phyloP scores from a whole-genome alignment of 1,139 yeast genomes.

The Diutina sp. region DNA sequence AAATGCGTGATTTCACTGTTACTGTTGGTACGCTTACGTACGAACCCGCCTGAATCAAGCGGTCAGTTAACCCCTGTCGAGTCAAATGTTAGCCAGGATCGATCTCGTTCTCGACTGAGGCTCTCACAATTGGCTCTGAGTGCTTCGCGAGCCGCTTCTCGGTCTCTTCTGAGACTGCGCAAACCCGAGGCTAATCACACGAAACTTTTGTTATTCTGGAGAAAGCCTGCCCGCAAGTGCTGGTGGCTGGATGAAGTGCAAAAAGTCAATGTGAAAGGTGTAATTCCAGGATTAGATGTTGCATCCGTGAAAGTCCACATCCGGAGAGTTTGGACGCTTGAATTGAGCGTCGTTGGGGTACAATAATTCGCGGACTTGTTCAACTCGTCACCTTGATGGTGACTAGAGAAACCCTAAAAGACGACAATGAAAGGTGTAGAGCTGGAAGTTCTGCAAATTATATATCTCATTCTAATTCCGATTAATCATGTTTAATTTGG shows the following conservation, averaged over 20 bases:
- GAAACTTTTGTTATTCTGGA: slow-evolving; percentile 84
- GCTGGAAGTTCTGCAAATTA: not conserved
- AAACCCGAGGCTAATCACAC: slow-evolving; percentile 33
- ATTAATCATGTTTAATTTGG: too few relatives aligned
- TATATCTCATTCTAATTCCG: not conserved
- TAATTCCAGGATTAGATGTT: slow-evolving; percentile 6
- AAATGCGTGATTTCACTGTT: slow-evolving; percentile 79
- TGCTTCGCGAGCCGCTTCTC: slow-evolving; percentile 37
- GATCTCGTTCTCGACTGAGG: slow-evolving; percentile 34
- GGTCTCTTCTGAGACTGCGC: slow-evolving; percentile 37
- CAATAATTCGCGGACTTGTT: slow-evolving; percentile 15
- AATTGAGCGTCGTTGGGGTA: slow-evolving; percentile 49
- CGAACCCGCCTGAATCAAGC: slow-evolving; percentile 14
- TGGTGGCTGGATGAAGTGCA: slow-evolving; percentile 87
- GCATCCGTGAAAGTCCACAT: slow-evolving; percentile 45
- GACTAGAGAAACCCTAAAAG: not conserved
- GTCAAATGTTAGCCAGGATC: slow-evolving; percentile 24
- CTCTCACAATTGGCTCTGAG: slow-evolving; percentile 28
- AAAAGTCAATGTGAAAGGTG: slow-evolving; percentile 19
- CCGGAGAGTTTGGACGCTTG: slow-evolving; percentile 79
- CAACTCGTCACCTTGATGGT: not conserved
- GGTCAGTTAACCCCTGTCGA: slow-evolving; percentile 32
- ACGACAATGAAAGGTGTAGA: not conserved
- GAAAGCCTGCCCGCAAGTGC: slow-evolving; percentile 97
- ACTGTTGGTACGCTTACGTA: slow-evolving; percentile 58